These are phyloP conservation scores for Solanum boliviense DNA, from an alignment of 257 asterid genomes.

Conservation along the genomic window DNA sequence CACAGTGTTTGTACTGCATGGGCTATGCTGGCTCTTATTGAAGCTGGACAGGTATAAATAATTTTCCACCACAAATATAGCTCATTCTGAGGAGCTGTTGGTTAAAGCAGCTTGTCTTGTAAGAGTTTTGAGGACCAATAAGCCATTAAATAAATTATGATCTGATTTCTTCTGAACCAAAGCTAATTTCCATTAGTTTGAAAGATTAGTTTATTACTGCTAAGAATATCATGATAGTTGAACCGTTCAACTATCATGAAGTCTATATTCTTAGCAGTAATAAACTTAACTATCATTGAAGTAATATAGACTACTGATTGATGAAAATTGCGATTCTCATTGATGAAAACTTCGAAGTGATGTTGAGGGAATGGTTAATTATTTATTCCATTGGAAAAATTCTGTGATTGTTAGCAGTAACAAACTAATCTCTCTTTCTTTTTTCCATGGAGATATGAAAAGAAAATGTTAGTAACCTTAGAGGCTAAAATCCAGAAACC, in stretches of 20 bases:
- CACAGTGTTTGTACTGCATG: conserved; percentile 2
- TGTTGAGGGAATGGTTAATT: neutral
- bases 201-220: neutral
- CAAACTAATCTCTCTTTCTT: no score
- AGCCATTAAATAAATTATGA: neutral
- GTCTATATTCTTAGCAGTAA: no score
- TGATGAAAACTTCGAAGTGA: neutral
- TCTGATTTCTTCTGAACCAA: neutral
- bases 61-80: neutral
- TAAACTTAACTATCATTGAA: no score
- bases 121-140: neutral
- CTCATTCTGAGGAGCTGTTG: neutral
- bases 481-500: no score
- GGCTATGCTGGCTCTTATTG: conserved; percentile 10
- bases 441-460: no score
- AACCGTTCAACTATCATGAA: no score
- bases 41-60: conserved; percentile 4
- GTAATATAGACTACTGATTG: no score
- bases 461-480: no score
- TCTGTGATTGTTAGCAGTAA: no score
- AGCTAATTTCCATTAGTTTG: neutral
- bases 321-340: neutral
- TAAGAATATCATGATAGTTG: neutral
- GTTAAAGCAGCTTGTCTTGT: neutral
- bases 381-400: neutral